These are phyloP conservation scores for Infundibulicybe gibba DNA, from an alignment of 768 basidiomycete genomes.

Conservation along the genomic window DNA sequence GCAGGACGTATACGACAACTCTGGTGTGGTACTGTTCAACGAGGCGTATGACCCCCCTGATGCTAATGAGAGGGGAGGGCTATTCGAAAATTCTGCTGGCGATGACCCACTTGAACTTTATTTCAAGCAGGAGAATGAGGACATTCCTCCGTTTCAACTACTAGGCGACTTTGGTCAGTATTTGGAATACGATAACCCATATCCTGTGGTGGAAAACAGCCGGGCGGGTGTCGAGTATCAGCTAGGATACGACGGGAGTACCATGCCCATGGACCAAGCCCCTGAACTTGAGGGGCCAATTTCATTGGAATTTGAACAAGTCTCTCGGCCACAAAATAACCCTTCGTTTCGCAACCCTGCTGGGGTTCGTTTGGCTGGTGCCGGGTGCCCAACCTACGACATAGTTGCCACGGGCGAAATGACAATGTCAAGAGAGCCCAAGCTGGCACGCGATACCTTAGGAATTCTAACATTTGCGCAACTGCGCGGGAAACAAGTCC, in stretches of 20 bases:
- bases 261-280: too few species aligned
- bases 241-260: too few species aligned
- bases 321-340: too few species aligned
- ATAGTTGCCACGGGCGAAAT: background rate
- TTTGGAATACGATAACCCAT: constrained; percentile 4
- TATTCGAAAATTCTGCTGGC: too few species aligned
- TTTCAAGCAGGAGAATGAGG: constrained; percentile 5
- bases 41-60: too few species aligned
- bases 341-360: background rate
- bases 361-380: background rate
- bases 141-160: constrained; percentile 1
- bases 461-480: constrained; percentile 34
- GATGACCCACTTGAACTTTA: background rate
- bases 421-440: constrained; percentile 7
- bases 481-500: constrained; percentile 34
- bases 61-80: too few species aligned
- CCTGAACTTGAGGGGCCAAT: too few species aligned
- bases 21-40: too few species aligned
- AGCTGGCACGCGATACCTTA: constrained; percentile 23
- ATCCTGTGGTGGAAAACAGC: background rate
- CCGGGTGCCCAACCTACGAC: too few species aligned
- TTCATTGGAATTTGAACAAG: too few species aligned
- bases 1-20: too few species aligned
- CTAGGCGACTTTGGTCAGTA: background rate
- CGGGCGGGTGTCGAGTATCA: too few species aligned